phyloP scores from a whole-genome alignment of 179 eudicot species.

The Silene noctiflora region DNA sequence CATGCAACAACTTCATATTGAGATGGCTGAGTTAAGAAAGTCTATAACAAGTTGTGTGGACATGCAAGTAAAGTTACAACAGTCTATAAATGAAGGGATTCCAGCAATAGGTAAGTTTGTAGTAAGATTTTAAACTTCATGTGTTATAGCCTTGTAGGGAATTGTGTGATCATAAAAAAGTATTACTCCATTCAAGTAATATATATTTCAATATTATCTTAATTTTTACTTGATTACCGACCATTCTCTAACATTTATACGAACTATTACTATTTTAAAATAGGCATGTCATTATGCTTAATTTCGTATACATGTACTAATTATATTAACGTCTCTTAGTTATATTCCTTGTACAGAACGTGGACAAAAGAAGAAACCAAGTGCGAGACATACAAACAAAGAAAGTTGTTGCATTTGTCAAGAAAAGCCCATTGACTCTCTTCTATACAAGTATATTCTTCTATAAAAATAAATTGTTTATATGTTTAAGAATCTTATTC shows the following conservation, averaged over 20 bases:
- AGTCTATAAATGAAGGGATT: slow-evolving; percentile 47
- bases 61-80: slow-evolving; percentile 55
- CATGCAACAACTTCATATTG: slow-evolving; percentile 65
- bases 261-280: no score
- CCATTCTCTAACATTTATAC: no score
- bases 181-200: no score
- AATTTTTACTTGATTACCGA: no score
- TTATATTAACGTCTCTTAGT: background rate
- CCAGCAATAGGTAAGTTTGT: slow-evolving; percentile 27
- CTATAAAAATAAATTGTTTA: background rate
- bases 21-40: slow-evolving; percentile 59
- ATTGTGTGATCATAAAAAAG: background rate
- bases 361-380: slow-evolving; percentile 1
- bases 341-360: slow-evolving; percentile 7
- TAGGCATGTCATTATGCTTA: background rate
- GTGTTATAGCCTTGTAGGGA: no score
- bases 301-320: background rate
- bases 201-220: no score
- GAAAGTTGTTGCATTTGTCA: slow-evolving; percentile 60
- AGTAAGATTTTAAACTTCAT: slow-evolving; percentile 20
- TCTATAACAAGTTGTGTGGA: slow-evolving; percentile 56
- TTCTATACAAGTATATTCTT: slow-evolving; percentile 63
- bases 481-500: background rate
- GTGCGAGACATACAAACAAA: slow-evolving; percentile 19
- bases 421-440: slow-evolving; percentile 57